A percentile compares a stretch with the other conserved stretches of the same genome.
Evolutionary conservation across 1,284 basidiomycete species (phyloP).

Genomic region (Ceratobasidium sp.): DNA sequence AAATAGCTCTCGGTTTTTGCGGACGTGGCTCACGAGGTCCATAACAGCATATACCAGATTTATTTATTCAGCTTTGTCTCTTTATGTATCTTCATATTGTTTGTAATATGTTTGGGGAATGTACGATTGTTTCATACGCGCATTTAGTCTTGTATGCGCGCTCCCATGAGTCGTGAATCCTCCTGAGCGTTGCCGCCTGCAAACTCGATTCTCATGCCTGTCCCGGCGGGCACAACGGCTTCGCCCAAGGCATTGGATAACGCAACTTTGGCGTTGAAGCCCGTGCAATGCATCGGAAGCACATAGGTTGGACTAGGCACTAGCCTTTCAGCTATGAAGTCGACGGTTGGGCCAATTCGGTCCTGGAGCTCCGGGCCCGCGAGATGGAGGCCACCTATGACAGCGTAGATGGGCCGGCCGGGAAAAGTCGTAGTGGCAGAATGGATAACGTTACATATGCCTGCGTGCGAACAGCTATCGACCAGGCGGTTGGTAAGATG

Average conservation of each 20-base stretch:
- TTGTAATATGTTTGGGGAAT: neutral
- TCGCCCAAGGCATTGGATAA: constrained; percentile 72
- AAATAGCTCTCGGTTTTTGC: neutral
- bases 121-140: neutral
- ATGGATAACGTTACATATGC: constrained; percentile 80
- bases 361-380: constrained; percentile 67
- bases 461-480: constrained; percentile 78
- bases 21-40: too few relatives aligned
- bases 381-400: constrained; percentile 80
- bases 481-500: neutral
- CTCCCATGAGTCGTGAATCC: constrained; percentile 26
- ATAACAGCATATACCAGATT: neutral
- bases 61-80: constrained; percentile 9
- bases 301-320: constrained; percentile 71
- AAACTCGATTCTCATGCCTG: constrained; percentile 69
- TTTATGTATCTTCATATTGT: neutral
- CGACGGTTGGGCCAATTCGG: constrained; percentile 72
- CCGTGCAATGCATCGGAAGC: constrained; percentile 84
- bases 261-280: constrained; percentile 73
- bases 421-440: constrained; percentile 67
- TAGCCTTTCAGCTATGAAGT: constrained; percentile 68
- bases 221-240: constrained; percentile 75
- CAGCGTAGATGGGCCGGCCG: constrained; percentile 75
- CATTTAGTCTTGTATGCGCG: constrained; percentile 29
- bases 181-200: constrained; percentile 14